Conservation (phyloP, 2,329 filamentous ascomycete genomes). For the Fusarium chuoi region DNA sequence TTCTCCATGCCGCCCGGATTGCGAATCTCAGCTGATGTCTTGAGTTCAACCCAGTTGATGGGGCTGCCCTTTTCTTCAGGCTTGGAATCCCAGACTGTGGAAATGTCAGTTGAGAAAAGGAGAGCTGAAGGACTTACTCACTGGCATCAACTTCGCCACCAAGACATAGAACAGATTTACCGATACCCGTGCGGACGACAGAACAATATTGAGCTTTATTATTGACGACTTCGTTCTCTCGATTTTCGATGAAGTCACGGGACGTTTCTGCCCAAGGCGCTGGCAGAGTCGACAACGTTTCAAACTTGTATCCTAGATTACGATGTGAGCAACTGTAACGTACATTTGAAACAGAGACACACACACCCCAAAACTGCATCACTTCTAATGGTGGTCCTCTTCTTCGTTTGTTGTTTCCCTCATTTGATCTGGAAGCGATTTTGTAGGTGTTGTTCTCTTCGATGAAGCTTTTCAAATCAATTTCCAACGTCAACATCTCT, state of each 20-base stretch:
- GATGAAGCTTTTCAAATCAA: conserved; percentile 74
- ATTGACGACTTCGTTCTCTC: conserved; percentile 77
- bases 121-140: conserved; percentile 51
- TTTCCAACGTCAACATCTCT: background rate
- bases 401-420: conserved; percentile 52
- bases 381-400: conserved; percentile 72
- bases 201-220: conserved; percentile 98
- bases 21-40: conserved; percentile 81
- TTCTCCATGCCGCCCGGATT: conserved; percentile 74
- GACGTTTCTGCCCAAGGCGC: conserved; percentile 77
- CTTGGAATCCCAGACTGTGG: conserved; percentile 83
- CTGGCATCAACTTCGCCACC: conserved; percentile 94
- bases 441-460: conserved; percentile 89
- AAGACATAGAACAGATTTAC: conserved; percentile 77
- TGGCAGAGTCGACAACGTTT: conserved; percentile 82
- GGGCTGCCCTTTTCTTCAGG: conserved; percentile 71
- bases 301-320: conserved; percentile 89
- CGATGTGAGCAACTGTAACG: background rate
- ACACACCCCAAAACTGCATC: conserved; percentile 90
- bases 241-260: conserved; percentile 80
- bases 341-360: background rate
- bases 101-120: background rate
- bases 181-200: conserved; percentile 88
- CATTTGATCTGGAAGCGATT: conserved; percentile 67
- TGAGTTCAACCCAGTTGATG: conserved; percentile 94